Conservation (phyloP, 768 basidiomycete genomes). For the Hygrocybe coccinea region DNA sequence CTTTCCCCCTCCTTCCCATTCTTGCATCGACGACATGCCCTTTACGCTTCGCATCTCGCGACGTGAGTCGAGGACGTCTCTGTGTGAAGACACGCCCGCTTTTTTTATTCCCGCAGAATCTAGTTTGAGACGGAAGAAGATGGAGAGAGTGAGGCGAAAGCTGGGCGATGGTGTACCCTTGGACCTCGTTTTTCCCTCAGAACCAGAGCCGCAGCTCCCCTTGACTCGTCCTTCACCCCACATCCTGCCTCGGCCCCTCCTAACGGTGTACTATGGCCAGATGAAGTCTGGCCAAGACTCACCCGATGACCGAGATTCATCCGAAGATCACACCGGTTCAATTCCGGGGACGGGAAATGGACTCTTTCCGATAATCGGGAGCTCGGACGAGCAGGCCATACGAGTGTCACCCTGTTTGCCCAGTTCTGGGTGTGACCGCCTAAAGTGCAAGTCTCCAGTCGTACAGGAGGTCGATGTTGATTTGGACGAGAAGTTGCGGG, state of each 20-base stretch:
- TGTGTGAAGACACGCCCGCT: constrained; percentile 21
- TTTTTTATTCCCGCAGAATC: constrained; percentile 41
- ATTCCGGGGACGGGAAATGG: constrained; percentile 11
- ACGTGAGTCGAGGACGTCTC: constrained; percentile 20
- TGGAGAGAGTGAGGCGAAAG: constrained; percentile 57
- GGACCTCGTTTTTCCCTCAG: constrained; percentile 53
- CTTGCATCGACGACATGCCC: constrained; percentile 4
- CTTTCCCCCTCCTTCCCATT: constrained; percentile 11
- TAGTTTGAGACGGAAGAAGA: constrained; percentile 47
- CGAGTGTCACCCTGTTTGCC: background rate
- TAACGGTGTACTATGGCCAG: background rate
- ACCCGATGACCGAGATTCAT: background rate
- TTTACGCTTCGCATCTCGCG: constrained; percentile 12
- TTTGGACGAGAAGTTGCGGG: background rate
- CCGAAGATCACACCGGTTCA: background rate
- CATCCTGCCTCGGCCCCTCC: too few species aligned
- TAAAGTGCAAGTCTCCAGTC: background rate
- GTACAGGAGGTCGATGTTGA: background rate
- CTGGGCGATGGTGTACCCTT: constrained; percentile 62
- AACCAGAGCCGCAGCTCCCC: background rate
- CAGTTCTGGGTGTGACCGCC: background rate
- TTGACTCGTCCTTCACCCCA: background rate
- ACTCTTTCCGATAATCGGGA: constrained; percentile 32
- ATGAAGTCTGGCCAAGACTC: too few species aligned
- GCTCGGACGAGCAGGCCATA: constrained; percentile 30